Evolutionary conservation across 108 stramenopile genomes (phyloP).

Genomic region (Nitzschia sp.): DNA sequence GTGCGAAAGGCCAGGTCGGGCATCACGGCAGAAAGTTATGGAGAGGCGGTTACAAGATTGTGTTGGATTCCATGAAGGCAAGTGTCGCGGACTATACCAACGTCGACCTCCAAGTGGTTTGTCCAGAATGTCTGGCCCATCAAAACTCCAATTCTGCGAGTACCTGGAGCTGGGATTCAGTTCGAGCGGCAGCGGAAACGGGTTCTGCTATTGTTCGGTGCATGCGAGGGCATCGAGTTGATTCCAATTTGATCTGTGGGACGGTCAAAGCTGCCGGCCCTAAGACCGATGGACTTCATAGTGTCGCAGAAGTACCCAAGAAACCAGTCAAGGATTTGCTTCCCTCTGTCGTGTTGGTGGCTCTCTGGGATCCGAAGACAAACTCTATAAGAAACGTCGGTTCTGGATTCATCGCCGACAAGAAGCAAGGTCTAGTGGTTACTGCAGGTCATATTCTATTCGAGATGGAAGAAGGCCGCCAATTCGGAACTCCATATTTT

Average conservation of each 20-base stretch:
- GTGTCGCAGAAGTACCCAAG: conserved; percentile 20
- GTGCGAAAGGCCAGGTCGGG: conserved; percentile 72
- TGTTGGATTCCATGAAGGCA: conserved; percentile 57
- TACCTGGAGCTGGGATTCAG: conserved; percentile 55
- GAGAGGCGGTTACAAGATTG: conserved; percentile 66
- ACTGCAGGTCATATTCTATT: conserved; percentile 78
- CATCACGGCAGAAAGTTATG: conserved; percentile 68
- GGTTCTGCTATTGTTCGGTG: conserved; percentile 43
- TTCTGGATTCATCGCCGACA: conserved; percentile 74
- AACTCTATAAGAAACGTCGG: conserved; percentile 56
- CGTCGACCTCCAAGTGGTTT: conserved; percentile 66
- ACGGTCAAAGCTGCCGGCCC: conserved; percentile 15
- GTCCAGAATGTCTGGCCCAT: conserved; percentile 74
- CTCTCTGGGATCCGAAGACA: conserved; percentile 55
- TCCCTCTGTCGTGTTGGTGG: conserved; percentile 70
- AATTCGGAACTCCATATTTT: conserved; percentile 45
- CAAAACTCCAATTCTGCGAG: conserved; percentile 47
- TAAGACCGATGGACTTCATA: conserved; percentile 1
- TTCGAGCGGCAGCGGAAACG: conserved; percentile 45
- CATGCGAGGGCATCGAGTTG: conserved; percentile 47
- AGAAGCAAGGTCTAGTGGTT: conserved; percentile 70
- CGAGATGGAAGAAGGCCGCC: conserved; percentile 46
- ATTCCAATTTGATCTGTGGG: conserved; percentile 45
- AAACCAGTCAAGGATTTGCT: conserved; percentile 57
- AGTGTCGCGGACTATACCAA: conserved; percentile 52